Conservation (phyloP, 257 asterid species). For the Echites panduratus region DNA sequence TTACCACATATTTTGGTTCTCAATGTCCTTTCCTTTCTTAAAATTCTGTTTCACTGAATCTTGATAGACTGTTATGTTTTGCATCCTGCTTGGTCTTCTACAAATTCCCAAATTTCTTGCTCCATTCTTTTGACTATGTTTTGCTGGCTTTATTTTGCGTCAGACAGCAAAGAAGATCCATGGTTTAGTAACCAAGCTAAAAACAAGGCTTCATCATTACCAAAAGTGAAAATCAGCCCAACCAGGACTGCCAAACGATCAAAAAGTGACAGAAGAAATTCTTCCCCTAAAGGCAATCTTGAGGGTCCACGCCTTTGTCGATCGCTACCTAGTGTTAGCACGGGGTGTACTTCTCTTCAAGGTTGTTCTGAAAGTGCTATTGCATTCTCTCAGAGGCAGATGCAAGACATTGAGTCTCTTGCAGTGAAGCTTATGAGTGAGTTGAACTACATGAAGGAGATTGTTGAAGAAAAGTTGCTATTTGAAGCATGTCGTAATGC, state of each 20-base stretch:
- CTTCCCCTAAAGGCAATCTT: constrained; percentile 45
- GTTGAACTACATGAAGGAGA: constrained; percentile 79
- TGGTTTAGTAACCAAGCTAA: constrained; percentile 30
- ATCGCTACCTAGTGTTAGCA: constrained; percentile 50
- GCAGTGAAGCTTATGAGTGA: constrained; percentile 66
- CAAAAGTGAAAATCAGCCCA: constrained; percentile 31
- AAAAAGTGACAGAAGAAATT: constrained; percentile 28
- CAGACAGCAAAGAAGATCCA: constrained; percentile 48
- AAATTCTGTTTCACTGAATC: not conserved
- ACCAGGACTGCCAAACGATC: constrained; percentile 35
- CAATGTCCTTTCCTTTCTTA: not conserved
- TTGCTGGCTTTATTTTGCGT: constrained; percentile 24
- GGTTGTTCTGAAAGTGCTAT: constrained; percentile 75
- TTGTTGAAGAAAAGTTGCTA: constrained; percentile 74
- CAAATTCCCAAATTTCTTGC: not conserved
- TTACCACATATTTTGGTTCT: not conserved
- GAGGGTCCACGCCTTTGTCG: constrained; percentile 64
- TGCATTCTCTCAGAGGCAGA: constrained; percentile 83
- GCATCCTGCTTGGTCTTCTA: constrained; percentile 4
- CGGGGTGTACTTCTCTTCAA: constrained; percentile 63
- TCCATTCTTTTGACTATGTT: constrained; percentile 11
- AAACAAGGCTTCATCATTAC: constrained; percentile 26
- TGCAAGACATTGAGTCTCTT: constrained; percentile 77
- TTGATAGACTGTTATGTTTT: not conserved
- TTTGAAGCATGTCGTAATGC: constrained; percentile 68